Percentiles rank a stretch among this genome's conserved stretches.
These are phyloP conservation scores for Taphrina confusa DNA, from an alignment of 1,139 yeast species.

Conservation along the genomic window DNA sequence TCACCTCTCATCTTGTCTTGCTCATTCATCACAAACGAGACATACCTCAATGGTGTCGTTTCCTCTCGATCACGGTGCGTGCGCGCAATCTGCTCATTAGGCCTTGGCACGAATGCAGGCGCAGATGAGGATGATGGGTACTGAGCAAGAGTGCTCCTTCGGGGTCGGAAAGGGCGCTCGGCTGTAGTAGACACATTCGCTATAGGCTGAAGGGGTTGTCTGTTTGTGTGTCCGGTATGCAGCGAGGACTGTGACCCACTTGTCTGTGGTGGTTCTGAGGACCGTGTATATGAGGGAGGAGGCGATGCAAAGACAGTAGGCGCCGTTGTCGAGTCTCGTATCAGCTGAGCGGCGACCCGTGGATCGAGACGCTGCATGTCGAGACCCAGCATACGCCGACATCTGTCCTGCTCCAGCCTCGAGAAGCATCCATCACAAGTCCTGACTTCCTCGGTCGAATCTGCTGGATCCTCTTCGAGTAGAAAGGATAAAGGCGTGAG, in stretches of 20 bases:
- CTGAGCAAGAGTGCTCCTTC: not conserved
- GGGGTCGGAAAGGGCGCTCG: not conserved
- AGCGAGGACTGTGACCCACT: not conserved
- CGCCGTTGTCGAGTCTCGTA: constrained; percentile 16
- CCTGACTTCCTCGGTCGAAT: constrained; percentile 22
- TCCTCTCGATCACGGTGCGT: not conserved
- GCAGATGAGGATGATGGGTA: not conserved
- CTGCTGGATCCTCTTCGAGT: not conserved
- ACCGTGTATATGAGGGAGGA: constrained; percentile 17
- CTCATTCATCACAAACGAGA: constrained; percentile 27
- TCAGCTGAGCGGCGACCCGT: constrained; percentile 28
- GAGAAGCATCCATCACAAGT: constrained; percentile 32
- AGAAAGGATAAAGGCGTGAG: not conserved
- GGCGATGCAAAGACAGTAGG: constrained; percentile 18
- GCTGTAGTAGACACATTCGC: not conserved
- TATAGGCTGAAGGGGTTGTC: not conserved
- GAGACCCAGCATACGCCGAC: constrained; percentile 31
- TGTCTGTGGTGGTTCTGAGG: not conserved
- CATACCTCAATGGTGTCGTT: constrained; percentile 17
- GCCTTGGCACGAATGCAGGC: too few relatives aligned
- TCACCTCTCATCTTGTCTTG: constrained; percentile 47
- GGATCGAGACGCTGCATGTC: constrained; percentile 22
- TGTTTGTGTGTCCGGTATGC: too few relatives aligned
- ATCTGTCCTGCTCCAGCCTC: constrained; percentile 26
- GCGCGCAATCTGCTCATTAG: too few relatives aligned